These are phyloP conservation scores for Ophiosphaerella herpotricha DNA, from an alignment of 2,329 filamentous ascomycete species.

Conservation along the genomic window DNA sequence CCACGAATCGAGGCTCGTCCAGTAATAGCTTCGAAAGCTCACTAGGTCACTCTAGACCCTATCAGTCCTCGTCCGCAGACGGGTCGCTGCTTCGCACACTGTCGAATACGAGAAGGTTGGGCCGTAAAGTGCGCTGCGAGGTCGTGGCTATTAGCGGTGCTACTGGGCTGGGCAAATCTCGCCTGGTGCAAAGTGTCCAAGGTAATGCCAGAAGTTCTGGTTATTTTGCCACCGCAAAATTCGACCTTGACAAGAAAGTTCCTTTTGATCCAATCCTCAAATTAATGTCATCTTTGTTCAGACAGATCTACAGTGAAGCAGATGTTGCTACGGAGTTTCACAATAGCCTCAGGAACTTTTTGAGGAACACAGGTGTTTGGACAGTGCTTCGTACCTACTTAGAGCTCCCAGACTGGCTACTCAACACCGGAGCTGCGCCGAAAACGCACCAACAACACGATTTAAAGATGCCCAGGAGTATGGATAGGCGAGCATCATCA, in stretches of 20 bases:
- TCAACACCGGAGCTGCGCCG: constrained; percentile 33
- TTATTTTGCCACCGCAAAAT: constrained; percentile 64
- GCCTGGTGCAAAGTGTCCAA: constrained; percentile 63
- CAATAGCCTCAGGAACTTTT: constrained; percentile 59
- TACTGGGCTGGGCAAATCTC: constrained; percentile 64
- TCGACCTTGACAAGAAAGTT: constrained; percentile 62
- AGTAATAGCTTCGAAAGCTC: constrained; percentile 40
- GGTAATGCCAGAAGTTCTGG: constrained; percentile 61
- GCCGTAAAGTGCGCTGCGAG: constrained; percentile 62
- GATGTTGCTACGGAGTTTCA: constrained; percentile 67
- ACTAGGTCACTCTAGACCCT: constrained; percentile 28
- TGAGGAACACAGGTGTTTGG: constrained; percentile 61
- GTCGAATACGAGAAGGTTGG: constrained; percentile 48
- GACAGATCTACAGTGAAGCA: constrained; percentile 68
- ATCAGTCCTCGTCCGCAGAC: constrained; percentile 27
- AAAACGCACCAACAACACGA: constrained; percentile 34
- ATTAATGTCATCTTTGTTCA: constrained; percentile 64
- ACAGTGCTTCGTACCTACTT: constrained; percentile 60
- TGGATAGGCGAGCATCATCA: constrained; percentile 35
- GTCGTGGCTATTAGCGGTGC: constrained; percentile 62
- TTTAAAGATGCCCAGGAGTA: constrained; percentile 15
- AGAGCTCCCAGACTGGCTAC: constrained; percentile 70
- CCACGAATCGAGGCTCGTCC: constrained; percentile 26
- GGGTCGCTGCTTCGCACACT: constrained; percentile 28
- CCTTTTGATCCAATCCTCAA: constrained; percentile 66